Evolutionary conservation across 345 rosid genomes (phyloP), one percentile per base, ranked within the genome.

Genomic region (sweet orange (Citrus sinensis)): DNA sequence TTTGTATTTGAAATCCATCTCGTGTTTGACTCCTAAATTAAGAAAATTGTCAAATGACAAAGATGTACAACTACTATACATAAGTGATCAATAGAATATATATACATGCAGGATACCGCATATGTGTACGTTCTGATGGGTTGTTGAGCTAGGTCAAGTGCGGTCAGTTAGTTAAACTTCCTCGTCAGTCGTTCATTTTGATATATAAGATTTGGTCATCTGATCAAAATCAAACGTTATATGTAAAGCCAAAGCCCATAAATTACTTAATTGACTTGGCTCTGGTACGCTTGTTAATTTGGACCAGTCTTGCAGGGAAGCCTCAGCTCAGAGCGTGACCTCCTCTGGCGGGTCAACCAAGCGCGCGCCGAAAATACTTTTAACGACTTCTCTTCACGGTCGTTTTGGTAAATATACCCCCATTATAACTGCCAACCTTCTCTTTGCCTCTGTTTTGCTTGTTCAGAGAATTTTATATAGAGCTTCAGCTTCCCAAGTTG

Each of bases 91-190:
- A 29, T 30, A 17, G 0, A 24, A 27, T 62, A 13, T 62, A 11
- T 5, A 62, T 13, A 62, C 5, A 4, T 3, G 17, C 13, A 46
- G 17, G 51, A 13, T 13, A 3, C 51, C 5, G 17, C 51, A 4
- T 54, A 54, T 17, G 58, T 54, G 58, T 17, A 7, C 58, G 22
- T 54, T 54, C 58, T 54, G 58, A 7, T 10, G 24, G 79, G 70
- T 42, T 42, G 82, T 79, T 75, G 37, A 79, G 54, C 85, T 71
- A 66, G 76, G 76, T 35, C 56, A 24, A 71, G 59, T 32, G 74
- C 30, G 17, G 73, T 22, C 67, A 40, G 59, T 64, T 73, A 65
- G 59, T 64, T 73, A 75, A 62, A 63, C 78, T 32, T 40, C 42
- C 22, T 63, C 39, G 27, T 10, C 30, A 37, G 30, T 16, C 11